These are phyloP conservation scores for Babesia bigemina DNA, from an alignment of 169 alveolate species.

Conservation along the genomic window DNA sequence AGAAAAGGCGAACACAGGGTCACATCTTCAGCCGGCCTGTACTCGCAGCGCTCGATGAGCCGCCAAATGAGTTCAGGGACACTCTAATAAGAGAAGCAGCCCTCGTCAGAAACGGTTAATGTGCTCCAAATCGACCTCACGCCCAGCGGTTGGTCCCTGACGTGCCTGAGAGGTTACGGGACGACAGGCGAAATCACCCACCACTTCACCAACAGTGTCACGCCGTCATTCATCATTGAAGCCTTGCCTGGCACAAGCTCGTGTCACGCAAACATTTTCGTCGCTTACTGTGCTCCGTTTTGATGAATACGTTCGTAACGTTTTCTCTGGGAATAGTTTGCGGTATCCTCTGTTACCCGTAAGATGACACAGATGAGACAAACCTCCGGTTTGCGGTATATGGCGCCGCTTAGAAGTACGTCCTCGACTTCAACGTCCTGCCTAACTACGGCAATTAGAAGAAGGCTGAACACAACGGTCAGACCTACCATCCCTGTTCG, in stretches of 20 bases:
- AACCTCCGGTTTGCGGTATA: conserved; percentile 5
- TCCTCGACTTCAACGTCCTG: conserved; percentile 38
- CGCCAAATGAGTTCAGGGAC: too few species aligned
- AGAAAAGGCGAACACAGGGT: too few species aligned
- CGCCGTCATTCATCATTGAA: neutral
- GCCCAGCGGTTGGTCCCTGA: conserved; percentile 5
- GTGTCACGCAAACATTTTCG: too few species aligned
- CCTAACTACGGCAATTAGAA: conserved; percentile 2
- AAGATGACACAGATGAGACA: neutral
- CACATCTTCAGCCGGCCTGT: too few species aligned
- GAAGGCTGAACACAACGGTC: neutral
- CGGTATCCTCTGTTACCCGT: conserved; percentile 22
- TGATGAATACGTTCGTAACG: conserved; percentile 14
- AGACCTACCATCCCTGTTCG: conserved; percentile 32
- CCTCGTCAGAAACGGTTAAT: neutral
- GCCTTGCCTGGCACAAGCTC: neutral
- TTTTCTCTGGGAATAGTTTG: neutral
- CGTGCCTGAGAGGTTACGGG: neutral
- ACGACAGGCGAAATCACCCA: neutral
- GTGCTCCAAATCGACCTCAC: conserved; percentile 9
- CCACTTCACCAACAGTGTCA: conserved; percentile 22
- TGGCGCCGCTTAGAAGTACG: conserved; percentile 7
- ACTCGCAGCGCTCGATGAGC: too few species aligned
- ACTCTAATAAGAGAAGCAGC: too few species aligned
- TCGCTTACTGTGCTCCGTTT: conserved; percentile 14